A percentile compares a stretch with the other conserved stretches of the same genome.
These are phyloP conservation scores for Claviceps pazoutovae DNA, from an alignment of 2,329 filamentous ascomycete genomes.

Conservation along the genomic window DNA sequence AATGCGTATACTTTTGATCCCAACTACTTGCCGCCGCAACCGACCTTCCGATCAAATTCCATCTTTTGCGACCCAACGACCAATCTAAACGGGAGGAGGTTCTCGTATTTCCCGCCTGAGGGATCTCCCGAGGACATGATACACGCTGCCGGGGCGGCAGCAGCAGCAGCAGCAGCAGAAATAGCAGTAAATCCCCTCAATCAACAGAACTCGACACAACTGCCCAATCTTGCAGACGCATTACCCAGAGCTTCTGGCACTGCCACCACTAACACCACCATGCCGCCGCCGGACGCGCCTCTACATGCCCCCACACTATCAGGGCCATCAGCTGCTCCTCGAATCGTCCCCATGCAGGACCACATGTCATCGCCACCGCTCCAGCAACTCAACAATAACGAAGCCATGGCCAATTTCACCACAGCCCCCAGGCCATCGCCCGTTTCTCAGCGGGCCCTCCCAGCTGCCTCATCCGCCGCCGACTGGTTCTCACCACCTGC, in stretches of 20 bases:
- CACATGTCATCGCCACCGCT: conserved; percentile 20
- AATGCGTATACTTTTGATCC: conserved; percentile 30
- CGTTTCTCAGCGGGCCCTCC: conserved; percentile 29
- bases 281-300: conserved; percentile 26
- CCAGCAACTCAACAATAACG: conserved; percentile 3
- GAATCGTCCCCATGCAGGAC: conserved; percentile 13
- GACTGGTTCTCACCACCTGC: conserved; percentile 42
- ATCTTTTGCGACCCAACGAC: conserved; percentile 48
- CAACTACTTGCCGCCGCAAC: conserved; percentile 30
- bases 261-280: conserved; percentile 10
- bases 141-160: conserved; percentile 9
- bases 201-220: conserved; percentile 18
- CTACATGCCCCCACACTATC: conserved; percentile 14
- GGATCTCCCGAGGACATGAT: conserved; percentile 20
- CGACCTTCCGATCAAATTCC: conserved; percentile 50
- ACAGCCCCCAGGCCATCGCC: conserved; percentile 20
- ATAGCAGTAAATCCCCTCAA: conserved; percentile 11
- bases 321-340: conserved; percentile 14
- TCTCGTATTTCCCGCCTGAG: conserved; percentile 52
- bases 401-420: conserved; percentile 10
- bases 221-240: conserved; percentile 33
- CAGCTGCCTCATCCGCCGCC: conserved; percentile 26
- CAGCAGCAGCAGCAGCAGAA: conserved; percentile 18
- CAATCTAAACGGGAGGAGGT: conserved; percentile 40
- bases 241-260: conserved; percentile 11